Evolutionary conservation across 306 rosid genomes (phyloP), one percentile per base, ranked within the genome.

Genomic region (Vigna nakashimae): DNA sequence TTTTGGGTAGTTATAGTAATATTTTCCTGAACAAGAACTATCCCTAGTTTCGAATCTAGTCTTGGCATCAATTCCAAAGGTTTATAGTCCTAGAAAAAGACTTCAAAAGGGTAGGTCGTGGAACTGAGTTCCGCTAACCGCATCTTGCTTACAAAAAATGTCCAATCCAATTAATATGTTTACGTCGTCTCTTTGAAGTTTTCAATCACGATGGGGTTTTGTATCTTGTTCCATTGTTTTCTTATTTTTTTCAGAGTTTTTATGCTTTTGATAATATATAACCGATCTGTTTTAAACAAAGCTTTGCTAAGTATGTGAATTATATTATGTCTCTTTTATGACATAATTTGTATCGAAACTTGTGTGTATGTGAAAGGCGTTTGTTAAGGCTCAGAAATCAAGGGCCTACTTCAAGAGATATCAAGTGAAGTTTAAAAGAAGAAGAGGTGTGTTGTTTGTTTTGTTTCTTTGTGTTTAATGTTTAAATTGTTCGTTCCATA

Each of bases 351-450:
- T 46, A 12, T 46, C 50, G 5, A 46, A 4, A 12, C 0, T 12
- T 46, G 3, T 2, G 4, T 46, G 50, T 15, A 46, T 46, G 12
- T 3, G 1, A 12, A 12, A 46, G 50, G 50, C 50, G 16, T 46
- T 46, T 46, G 50, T 46, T 2, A 46, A 46, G 50, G 50, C 88
- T 65, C 88, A 82, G 34, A 85, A 85, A 34, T 18, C 79, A 1
- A 85, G 43, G 63, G 86, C 88, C 7, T 85, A 82, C 65, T 85
- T 69, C 84, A 85, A 82, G 86, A 63, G 88, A 5, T 85, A 69
- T 55, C 88, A 85, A 70, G 88, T 85, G 3, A 85, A 85, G 65
- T 85, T 85, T 12, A 85, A 85, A 75, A 85, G 88, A 85, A 85
- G 88, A 42, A 78, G 88, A 85, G 75, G 88, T 85, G 7, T 16